Percentiles rank a stretch among this genome's conserved stretches.
These are phyloP conservation scores for Mortierella sp. DNA, from an alignment of 371 early-diverging fungal species.

Conservation along the genomic window DNA sequence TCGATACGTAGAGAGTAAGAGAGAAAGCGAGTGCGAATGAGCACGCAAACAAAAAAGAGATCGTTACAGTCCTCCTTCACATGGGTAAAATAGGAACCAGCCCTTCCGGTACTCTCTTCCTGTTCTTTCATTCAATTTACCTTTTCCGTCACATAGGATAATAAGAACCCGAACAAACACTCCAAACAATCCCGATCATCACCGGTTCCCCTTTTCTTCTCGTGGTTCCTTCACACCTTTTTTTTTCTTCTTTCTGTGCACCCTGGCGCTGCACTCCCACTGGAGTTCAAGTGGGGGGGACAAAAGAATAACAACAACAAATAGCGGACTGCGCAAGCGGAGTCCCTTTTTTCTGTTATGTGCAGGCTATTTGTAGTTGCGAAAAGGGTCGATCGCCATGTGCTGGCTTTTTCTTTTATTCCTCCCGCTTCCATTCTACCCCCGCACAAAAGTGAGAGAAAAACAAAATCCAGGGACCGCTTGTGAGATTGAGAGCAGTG, in stretches of 20 bases:
- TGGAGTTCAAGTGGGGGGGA: neutral
- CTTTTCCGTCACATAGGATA: no score
- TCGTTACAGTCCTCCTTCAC: neutral
- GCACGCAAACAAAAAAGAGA: neutral
- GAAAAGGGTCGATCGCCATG: conserved; percentile 3
- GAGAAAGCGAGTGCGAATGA: no score
- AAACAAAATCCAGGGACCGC: conserved; percentile 9
- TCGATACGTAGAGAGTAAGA: neutral
- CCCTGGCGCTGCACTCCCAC: neutral
- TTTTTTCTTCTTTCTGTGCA: neutral
- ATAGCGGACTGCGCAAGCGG: conserved; percentile 7
- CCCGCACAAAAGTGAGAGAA: conserved; percentile 7
- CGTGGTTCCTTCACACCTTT: neutral
- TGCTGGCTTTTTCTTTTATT: neutral
- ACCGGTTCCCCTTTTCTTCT: neutral
- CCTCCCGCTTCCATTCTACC: conserved; percentile 3
- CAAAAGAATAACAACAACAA: neutral
- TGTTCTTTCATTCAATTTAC: neutral
- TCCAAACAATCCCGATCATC: conserved; percentile 6
- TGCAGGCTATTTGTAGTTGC: neutral
- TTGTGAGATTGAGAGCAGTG: neutral
- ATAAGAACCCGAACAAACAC: neutral
- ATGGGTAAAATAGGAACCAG: conserved; percentile 18
- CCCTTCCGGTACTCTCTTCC: neutral
- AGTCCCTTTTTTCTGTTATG: neutral